Percentiles rank a stretch among this genome's conserved stretches.
These are phyloP conservation scores for Lachancea sp. DNA, from an alignment of 805 yeast species.

Conservation along the genomic window DNA sequence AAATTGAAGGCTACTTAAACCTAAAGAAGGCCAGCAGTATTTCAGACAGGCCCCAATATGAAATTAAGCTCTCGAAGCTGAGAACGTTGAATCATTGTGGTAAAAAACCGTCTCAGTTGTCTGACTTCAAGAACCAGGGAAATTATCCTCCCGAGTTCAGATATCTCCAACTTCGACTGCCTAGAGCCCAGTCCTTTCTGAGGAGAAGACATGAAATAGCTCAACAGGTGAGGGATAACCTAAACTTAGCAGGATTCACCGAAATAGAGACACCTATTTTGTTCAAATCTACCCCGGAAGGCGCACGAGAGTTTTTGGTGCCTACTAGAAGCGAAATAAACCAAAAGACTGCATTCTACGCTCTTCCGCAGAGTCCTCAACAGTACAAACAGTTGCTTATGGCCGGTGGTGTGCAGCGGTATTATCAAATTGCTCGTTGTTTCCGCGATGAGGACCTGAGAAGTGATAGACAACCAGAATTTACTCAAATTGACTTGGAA, in stretches of 20 bases:
- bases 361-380: conserved; percentile 96
- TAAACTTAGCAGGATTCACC: conserved; percentile 46
- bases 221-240: conserved; percentile 36
- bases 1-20: conserved; percentile 52
- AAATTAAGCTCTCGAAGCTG: conserved; percentile 46
- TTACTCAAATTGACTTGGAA: conserved; percentile 94
- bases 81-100: conserved; percentile 58
- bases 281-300: conserved; percentile 96
- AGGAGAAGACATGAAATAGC: conserved; percentile 53
- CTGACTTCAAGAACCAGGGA: conserved; percentile 44
- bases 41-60: conserved; percentile 39
- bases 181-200: conserved; percentile 49
- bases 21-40: conserved; percentile 27
- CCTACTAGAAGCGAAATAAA: conserved; percentile 64
- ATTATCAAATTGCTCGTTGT: conserved; percentile 89
- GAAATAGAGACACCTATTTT: conserved; percentile 91
- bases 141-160: conserved; percentile 71
- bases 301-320: conserved; percentile 91
- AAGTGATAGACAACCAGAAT: conserved; percentile 94
- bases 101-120: conserved; percentile 62
- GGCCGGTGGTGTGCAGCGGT: conserved; percentile 85
- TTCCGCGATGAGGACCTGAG: conserved; percentile 95
- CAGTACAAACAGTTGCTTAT: conserved; percentile 91
- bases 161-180: conserved; percentile 69
- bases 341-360: conserved; percentile 49